A percentile compares a stretch with the other conserved stretches of the same genome.
Evolutionary conservation across 1,284 basidiomycete species (phyloP).

Genomic region (Exsudoporus floridanus): DNA sequence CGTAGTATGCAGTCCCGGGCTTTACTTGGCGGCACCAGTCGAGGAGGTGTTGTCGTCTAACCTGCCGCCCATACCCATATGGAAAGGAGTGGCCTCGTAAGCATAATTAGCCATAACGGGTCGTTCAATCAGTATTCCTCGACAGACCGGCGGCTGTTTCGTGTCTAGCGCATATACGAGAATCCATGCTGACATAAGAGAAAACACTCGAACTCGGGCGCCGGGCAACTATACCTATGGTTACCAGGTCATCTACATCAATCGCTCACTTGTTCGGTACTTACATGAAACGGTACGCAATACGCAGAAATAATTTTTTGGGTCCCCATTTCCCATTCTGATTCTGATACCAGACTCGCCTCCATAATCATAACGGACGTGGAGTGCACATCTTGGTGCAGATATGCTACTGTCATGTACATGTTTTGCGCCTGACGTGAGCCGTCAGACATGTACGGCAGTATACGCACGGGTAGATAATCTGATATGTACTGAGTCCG

Average conservation of each 20-base stretch:
- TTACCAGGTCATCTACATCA: not conserved
- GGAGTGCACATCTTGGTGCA: not conserved
- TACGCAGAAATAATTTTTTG: slow-evolving; percentile 1
- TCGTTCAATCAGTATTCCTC: not conserved
- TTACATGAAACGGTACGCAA: slow-evolving; percentile 16
- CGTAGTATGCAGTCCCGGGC: too few relatives aligned
- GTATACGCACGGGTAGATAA: not conserved
- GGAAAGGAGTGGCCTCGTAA: not conserved
- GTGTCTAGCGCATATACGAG: not conserved
- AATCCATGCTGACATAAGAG: not conserved
- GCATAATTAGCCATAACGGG: not conserved
- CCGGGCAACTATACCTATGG: not conserved
- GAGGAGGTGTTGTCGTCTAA: not conserved
- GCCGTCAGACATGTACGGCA: not conserved
- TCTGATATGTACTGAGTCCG: not conserved
- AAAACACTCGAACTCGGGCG: too few relatives aligned
- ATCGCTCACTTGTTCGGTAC: not conserved
- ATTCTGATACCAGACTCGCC: slow-evolving; percentile 1
- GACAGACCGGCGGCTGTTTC: not conserved
- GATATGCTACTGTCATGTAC: slow-evolving; percentile 1
- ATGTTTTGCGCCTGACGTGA: slow-evolving; percentile 1
- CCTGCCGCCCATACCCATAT: not conserved
- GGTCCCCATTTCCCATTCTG: slow-evolving; percentile 1
- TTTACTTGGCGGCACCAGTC: too few relatives aligned
- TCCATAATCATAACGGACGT: not conserved